Evolutionary conservation across 306 rosid species (phyloP).

Genomic region (Corylus heterophylla): DNA sequence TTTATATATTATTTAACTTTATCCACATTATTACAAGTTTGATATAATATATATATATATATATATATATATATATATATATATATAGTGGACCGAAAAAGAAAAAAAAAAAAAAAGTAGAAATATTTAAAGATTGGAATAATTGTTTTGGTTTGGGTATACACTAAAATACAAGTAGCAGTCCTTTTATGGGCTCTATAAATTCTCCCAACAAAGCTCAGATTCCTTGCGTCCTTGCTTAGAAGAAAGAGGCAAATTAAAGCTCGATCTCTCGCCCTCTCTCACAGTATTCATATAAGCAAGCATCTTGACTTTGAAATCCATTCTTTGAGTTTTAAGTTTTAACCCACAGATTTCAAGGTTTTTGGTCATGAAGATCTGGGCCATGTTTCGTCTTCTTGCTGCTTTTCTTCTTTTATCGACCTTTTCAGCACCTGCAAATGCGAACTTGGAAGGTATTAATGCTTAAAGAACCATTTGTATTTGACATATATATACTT

Average conservation of each 20-base stretch:
- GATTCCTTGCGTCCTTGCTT: conserved; percentile 46
- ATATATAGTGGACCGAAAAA: no score
- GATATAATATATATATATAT: background rate
- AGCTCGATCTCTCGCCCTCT: background rate
- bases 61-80: background rate
- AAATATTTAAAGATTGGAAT: background rate
- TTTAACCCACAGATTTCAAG: conserved; percentile 21
- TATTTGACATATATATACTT: background rate
- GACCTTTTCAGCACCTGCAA: conserved; percentile 28
- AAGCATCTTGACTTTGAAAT: background rate
- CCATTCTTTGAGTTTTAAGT: conserved; percentile 12
- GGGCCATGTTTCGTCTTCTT: conserved; percentile 30
- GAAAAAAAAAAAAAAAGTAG: background rate
- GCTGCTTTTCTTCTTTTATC: conserved; percentile 35
- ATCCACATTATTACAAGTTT: background rate
- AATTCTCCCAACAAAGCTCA: conserved; percentile 29
- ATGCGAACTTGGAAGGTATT: conserved; percentile 78
- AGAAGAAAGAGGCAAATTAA: conserved; percentile 22
- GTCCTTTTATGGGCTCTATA: conserved; percentile 59
- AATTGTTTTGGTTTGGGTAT: background rate
- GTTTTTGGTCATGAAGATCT: conserved; percentile 42
- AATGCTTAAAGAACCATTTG: background rate
- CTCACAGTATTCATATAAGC: background rate
- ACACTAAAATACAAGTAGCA: background rate
- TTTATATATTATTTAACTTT: background rate